phyloP scores from a whole-genome alignment of 176 grass and related monocot species.

The Triticum urartu region DNA sequence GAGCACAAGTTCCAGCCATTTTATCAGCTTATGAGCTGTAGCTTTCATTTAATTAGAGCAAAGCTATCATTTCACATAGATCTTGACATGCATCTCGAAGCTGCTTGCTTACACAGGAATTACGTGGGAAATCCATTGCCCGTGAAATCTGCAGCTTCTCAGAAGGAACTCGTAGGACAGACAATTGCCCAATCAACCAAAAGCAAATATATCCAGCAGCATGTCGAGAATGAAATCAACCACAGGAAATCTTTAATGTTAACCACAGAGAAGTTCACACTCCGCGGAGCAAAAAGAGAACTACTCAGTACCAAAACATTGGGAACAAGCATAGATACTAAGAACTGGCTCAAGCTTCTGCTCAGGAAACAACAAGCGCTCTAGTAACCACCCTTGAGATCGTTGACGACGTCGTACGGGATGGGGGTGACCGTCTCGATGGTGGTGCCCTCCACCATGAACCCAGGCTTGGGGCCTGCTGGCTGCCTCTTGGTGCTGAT shows the following conservation, averaged over 20 bases:
- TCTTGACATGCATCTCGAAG: no score
- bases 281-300: constrained; percentile 25
- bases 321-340: constrained; percentile 34
- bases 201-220: neutral
- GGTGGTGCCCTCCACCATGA: constrained; percentile 78
- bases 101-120: no score
- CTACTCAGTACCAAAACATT: constrained; percentile 35
- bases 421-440: constrained; percentile 87
- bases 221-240: neutral
- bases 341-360: neutral
- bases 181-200: no score
- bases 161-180: no score
- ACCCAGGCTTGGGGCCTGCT: constrained; percentile 74
- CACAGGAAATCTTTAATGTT: constrained; percentile 41
- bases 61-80: no score
- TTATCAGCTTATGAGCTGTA: no score
- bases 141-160: no score
- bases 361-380: constrained; percentile 28
- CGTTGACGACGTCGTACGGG: constrained; percentile 94
- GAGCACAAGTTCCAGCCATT: no score
- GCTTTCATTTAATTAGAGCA: no score
- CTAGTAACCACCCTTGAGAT: constrained; percentile 98
- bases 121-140: no score
- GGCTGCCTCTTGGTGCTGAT: constrained; percentile 96
- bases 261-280: constrained; percentile 39